Evolutionary conservation across 225 moss, liverwort and hornwort genomes (phyloP).

Genomic region (Physcomitrellopsis africana): DNA sequence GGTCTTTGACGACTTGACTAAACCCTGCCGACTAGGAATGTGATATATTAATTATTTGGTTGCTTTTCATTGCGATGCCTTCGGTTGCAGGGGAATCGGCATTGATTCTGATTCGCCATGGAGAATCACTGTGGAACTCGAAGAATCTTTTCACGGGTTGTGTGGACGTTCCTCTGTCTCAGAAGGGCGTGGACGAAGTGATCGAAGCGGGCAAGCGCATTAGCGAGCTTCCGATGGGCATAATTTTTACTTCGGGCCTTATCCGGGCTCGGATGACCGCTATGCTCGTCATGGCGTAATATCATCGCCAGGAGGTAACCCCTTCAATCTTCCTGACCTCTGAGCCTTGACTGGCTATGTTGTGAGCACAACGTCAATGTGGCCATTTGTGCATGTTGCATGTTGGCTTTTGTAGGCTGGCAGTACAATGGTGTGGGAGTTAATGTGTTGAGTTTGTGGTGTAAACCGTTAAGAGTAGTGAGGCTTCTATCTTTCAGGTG

Average conservation of each 20-base stretch:
- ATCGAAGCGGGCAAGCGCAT: constrained; percentile 32
- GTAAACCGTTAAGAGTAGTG: background rate
- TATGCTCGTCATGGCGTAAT: constrained; percentile 77
- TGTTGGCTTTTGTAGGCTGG: background rate
- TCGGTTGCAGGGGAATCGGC: constrained; percentile 53
- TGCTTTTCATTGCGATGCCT: background rate
- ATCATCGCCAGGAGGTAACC: constrained; percentile 62
- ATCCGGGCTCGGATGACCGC: constrained; percentile 79
- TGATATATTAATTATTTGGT: background rate
- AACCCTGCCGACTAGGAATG: background rate
- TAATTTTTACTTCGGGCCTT: constrained; percentile 63
- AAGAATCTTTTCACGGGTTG: constrained; percentile 77
- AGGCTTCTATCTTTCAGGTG: constrained; percentile 36
- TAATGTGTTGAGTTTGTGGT: background rate
- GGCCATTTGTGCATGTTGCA: no score
- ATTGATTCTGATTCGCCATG: constrained; percentile 72
- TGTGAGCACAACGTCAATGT: no score
- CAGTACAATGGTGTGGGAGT: background rate
- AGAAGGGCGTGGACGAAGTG: constrained; percentile 64
- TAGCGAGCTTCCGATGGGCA: no score
- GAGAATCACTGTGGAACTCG: constrained; percentile 72
- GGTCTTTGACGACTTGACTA: no score
- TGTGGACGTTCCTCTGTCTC: constrained; percentile 70
- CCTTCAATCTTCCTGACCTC: background rate
- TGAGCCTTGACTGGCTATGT: no score